These are phyloP conservation scores for Cavenderia fasciculata DNA, from an alignment of 78 protist species.

Conservation along the genomic window DNA sequence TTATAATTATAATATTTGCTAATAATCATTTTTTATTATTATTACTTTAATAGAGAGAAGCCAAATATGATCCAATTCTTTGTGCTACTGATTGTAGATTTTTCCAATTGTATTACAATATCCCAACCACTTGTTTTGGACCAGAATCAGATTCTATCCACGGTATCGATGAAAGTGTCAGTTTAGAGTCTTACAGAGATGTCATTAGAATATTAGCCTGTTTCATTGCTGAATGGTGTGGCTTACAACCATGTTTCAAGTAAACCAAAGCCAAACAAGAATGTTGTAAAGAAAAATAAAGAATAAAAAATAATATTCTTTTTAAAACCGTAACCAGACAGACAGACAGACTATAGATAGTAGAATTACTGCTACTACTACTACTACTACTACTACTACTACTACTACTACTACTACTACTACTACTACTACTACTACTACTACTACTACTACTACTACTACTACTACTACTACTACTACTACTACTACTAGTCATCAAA, in stretches of 20 bases:
- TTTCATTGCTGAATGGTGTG: constrained; percentile 75
- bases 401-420: too few relatives aligned
- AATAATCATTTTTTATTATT: neutral
- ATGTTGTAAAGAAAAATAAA: too few relatives aligned
- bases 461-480: too few relatives aligned
- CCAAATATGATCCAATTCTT: constrained; percentile 18
- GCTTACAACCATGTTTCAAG: constrained; percentile 42
- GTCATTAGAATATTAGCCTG: constrained; percentile 63
- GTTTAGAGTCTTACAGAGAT: constrained; percentile 56
- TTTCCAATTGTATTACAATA: constrained; percentile 46
- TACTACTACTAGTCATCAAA: neutral
- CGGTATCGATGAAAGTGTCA: constrained; percentile 74
- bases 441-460: too few relatives aligned
- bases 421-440: too few relatives aligned
- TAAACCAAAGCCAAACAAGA: too few relatives aligned
- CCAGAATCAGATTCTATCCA: constrained; percentile 62
- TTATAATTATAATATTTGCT: neutral
- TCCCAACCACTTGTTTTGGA: constrained; percentile 68
- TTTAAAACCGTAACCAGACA: too few relatives aligned
- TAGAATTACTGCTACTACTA: too few relatives aligned
- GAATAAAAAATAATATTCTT: too few relatives aligned
- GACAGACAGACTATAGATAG: too few relatives aligned
- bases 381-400: too few relatives aligned
- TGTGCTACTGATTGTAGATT: constrained; percentile 68
- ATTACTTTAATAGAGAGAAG: constrained; percentile 20